Evolutionary conservation across 768 basidiomycete genomes (phyloP), one percentile per base, ranked within the genome.

Genomic region (Cyathus striatus): DNA sequence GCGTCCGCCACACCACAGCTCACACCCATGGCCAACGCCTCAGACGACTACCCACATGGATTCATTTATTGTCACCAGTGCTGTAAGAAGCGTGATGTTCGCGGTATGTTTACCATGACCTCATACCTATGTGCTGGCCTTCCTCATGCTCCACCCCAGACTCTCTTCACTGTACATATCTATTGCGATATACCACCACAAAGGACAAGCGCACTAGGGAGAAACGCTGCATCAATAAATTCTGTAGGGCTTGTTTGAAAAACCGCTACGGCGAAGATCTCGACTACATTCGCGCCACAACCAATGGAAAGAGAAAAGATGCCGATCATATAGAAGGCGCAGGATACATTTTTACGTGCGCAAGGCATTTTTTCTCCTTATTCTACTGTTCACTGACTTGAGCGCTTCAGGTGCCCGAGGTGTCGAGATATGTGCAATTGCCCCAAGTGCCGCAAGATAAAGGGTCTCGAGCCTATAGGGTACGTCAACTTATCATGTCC

Each of bases 31-130:
- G 46, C 43, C 42, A 59, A 62, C 27, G 51, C 55, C 4, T 58
- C 52, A 21, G 44, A 55, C 5, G 61, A 65, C n/a, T 65, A 60
- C 48, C 64, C 66, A 9, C 61, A 64, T 40, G 69, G 73, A 52
- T 54, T 69, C 57, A 60, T 77, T 39, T 76, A 80, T 49, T 89
- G 87, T 49, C 87, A 87, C 57, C 86, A 87, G 53, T 87, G 87
- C 60, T 70, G 68, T 48, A 74, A 72, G 55, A 84, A 81, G 50
- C 76, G 78, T 40, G 78, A 78, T 49, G 54, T 58, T 22, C 54
- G 63, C 36, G 63, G 85, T 83, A 36, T 40, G 70, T 57, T 17
- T 17, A 34, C 44, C 40, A n/a, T n/a, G n/a, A 12, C 22, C 21
- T 16, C 13, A 14, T 27, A n/a, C 24, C 10, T 40, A 18, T 37